phyloP scores from a whole-genome alignment of 2,329 filamentous ascomycete genomes.

The Pseudogymnoascus destructans region DNA sequence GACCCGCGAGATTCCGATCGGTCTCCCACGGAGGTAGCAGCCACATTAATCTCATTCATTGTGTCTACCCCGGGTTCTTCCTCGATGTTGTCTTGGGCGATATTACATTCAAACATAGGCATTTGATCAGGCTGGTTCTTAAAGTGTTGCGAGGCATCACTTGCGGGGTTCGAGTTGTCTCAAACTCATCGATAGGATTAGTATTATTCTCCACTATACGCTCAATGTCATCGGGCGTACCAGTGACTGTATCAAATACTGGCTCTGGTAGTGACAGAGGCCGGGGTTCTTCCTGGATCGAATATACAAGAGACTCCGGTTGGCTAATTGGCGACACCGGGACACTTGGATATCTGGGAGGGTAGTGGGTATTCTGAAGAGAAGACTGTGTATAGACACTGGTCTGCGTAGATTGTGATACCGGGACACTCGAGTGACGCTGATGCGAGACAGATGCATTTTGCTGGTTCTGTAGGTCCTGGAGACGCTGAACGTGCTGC shows the following conservation, averaged over 20 bases:
- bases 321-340: not conserved
- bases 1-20: not conserved
- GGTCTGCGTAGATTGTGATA: not conserved
- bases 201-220: not conserved
- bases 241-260: not conserved
- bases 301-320: not conserved
- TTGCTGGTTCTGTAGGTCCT: not conserved
- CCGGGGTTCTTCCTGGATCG: not conserved
- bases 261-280: not conserved
- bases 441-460: not conserved
- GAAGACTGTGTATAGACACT: not conserved
- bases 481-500: not conserved
- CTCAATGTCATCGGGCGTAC: not conserved
- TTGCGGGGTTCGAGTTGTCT: not conserved
- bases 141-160: not conserved
- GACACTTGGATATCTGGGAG: not conserved
- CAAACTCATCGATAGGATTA: not conserved
- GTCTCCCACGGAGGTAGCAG: not conserved
- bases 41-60: not conserved
- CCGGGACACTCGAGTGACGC: not conserved
- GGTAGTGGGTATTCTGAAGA: not conserved
- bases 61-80: not conserved
- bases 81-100: not conserved
- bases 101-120: not conserved
- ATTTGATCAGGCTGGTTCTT: not conserved